Evolutionary conservation across 352 stramenopile species (phyloP), one percentile per base, ranked within the genome.

Genomic region (Globisporangium polare): DNA sequence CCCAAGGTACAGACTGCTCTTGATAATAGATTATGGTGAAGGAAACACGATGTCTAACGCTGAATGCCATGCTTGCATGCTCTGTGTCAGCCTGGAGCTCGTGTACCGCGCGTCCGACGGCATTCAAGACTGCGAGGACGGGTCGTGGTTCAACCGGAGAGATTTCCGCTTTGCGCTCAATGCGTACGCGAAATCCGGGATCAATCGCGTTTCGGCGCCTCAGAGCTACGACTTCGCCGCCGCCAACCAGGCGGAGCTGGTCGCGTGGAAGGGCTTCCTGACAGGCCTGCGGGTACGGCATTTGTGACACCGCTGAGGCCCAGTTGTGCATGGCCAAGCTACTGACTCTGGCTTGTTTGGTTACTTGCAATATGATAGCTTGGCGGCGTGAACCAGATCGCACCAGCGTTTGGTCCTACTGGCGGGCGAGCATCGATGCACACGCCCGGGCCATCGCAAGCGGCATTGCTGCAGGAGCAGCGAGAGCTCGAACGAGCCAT

Each of bases 201-300:
- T 87, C 37, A 89, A 78, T 56, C 78, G 74, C 45, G 70, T 77
- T 2, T 87, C 80, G n/a, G 72, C 84, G 10, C 67, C 80, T n/a
- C 73, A 89, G 49, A 63, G 66, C 5, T 79, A 80, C 24, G 80
- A 91, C 26, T 90, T 94, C 53, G 85, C 85, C 47, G 75, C 80
- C 6, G 70, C 59, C 2, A 90, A 66, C 43, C 72, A 89, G 8
- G 60, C 54, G 1, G 85, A 90, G 60, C 73, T 94, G 31, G 59
- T 78, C 35, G 71, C 82, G 2, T 94, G 85, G 85, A 90, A 88
- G 58, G 68, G 69, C 0, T 94, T 94, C 47, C 68, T 92, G 53
- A 73, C 77, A 1, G 80, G 58, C 29, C 51, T 90, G 10, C 77
- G 71, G 63, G 80, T 90, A 63, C n/a, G n/a, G n/a, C n/a, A n/a